Base-by-base conservation (phyloP, 2,329 filamentous ascomycete genomes). In the Chaetoscypha palmicola region DNA sequence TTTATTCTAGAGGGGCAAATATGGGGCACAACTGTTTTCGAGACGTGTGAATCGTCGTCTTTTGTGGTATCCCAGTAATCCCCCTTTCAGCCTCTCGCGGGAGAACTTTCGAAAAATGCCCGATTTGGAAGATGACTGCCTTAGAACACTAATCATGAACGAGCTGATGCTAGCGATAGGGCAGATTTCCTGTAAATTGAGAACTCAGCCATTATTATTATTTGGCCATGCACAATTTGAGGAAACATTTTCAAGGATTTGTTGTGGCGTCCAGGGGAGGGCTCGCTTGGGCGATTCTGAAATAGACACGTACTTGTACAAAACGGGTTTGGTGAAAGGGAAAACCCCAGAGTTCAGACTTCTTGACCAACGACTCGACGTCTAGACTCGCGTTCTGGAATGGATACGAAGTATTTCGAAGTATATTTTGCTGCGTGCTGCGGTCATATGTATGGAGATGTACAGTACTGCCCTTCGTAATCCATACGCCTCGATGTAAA, bases 221-320 rank as follows among this genome's bases (percentile, higher is more conserved):
- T 7, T 12, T 12, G 12, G 12, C 24, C 19, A 12, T 16, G n/a
- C 12, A 22, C n/a, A 23, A n/a, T 28, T 24, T n/a, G 20, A 3
- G 7, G 12, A 28, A 12, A 28, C n/a, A n/a, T 28, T 7, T 28
- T 28, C 24, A 12, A 28, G 24, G 12, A 12, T 28, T 28, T 3
- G 4, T 14, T 40, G 38, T 20, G 22, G 20, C 23, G 9, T 11
- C 38, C 9, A 23, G 30, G 30, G 19, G 35, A 38, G 24, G n/a
- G 3, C 12, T 11, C 3, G 28, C 14, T 23, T 19, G 38, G 26
- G 3, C 28, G 19, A 23, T 33, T 24, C 38, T 24, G 30, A 41
- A 35, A 41, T 41, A 41, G 38, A 41, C 12, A 41, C 19, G 26
- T 32, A 30, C 28, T 19, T 1, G 9, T 20, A 33, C 31, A 7